phyloP scores from a whole-genome alignment of 805 yeast species.

The Saccharomyces paradoxus region DNA sequence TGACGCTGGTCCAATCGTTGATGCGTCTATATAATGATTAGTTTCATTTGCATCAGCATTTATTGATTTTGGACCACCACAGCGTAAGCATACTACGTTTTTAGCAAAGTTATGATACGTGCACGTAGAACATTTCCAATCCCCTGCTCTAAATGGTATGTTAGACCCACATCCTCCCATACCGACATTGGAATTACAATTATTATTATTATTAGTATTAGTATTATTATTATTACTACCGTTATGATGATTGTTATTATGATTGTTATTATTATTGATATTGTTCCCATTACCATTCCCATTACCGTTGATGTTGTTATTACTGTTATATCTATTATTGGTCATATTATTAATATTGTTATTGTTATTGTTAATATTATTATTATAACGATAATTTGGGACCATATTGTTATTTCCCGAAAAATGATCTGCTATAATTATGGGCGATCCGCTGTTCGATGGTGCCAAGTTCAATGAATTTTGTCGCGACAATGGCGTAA shows the following conservation, averaged over 20 bases:
- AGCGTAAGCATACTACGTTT: constrained; percentile 75
- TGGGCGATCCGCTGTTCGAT: background rate
- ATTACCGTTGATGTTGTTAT: constrained; percentile 4
- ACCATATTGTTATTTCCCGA: background rate
- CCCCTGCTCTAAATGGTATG: constrained; percentile 95
- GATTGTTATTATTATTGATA: constrained; percentile 8
- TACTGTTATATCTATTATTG: background rate
- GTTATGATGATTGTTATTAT: constrained; percentile 6
- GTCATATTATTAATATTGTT: background rate
- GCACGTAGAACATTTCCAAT: constrained; percentile 85
- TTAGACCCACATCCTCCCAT: constrained; percentile 34
- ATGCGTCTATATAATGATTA: constrained; percentile 1
- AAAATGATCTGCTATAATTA: background rate
- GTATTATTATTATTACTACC: constrained; percentile 5
- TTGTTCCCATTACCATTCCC: constrained; percentile 2
- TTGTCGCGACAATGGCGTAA: constrained; percentile 3
- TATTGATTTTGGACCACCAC: constrained; percentile 58
- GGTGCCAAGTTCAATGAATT: background rate
- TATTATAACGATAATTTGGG: background rate
- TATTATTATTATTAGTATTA: constrained; percentile 11
- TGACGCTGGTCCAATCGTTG: background rate
- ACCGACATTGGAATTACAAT: constrained; percentile 15
- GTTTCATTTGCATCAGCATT: constrained; percentile 8
- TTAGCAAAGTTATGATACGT: constrained; percentile 89
- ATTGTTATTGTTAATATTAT: background rate